Conservation (phyloP, 495 filamentous ascomycete species). For the Daldinia vernicosa region DNA sequence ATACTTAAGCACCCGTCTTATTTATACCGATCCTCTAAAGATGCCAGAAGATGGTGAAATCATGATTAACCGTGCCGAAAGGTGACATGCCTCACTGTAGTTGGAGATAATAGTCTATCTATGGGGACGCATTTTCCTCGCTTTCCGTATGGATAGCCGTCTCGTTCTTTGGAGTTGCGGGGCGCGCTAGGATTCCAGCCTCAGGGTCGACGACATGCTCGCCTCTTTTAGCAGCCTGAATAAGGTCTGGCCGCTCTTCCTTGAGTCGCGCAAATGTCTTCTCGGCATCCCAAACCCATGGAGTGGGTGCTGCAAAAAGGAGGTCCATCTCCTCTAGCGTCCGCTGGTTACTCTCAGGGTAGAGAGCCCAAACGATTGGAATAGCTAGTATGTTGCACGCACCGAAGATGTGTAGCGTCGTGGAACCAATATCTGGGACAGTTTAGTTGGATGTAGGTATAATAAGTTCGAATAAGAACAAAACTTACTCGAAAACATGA, state of each 20-base stretch:
- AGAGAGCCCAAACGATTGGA: slow-evolving; percentile 73
- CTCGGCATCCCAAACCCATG: slow-evolving; percentile 73
- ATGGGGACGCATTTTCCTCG: slow-evolving; percentile 24
- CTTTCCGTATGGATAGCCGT: slow-evolving; percentile 27
- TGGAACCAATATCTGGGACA: slow-evolving; percentile 61
- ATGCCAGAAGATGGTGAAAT: background rate
- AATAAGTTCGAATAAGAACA: background rate
- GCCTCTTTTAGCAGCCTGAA: slow-evolving; percentile 45
- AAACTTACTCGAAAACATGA: slow-evolving; percentile 62
- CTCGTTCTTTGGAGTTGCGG: slow-evolving; percentile 18
- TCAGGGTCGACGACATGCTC: slow-evolving; percentile 60
- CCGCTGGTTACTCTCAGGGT: slow-evolving; percentile 73
- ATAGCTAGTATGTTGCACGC: slow-evolving; percentile 69
- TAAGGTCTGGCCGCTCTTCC: slow-evolving; percentile 54
- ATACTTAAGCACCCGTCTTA: background rate
- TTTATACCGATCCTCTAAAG: background rate
- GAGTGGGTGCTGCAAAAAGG: slow-evolving; percentile 66
- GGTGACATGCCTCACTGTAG: background rate
- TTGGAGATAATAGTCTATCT: background rate
- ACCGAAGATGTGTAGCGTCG: slow-evolving; percentile 74
- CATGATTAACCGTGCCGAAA: background rate
- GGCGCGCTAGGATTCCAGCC: slow-evolving; percentile 47
- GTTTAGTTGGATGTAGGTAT: slow-evolving; percentile 18
- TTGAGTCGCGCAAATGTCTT: slow-evolving; percentile 69
- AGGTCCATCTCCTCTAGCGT: slow-evolving; percentile 77